Percentiles rank a stretch among this genome's conserved stretches.
Conservation (phyloP, 192 early-diverging fungal genomes). For the Geranomyces variabilis region DNA sequence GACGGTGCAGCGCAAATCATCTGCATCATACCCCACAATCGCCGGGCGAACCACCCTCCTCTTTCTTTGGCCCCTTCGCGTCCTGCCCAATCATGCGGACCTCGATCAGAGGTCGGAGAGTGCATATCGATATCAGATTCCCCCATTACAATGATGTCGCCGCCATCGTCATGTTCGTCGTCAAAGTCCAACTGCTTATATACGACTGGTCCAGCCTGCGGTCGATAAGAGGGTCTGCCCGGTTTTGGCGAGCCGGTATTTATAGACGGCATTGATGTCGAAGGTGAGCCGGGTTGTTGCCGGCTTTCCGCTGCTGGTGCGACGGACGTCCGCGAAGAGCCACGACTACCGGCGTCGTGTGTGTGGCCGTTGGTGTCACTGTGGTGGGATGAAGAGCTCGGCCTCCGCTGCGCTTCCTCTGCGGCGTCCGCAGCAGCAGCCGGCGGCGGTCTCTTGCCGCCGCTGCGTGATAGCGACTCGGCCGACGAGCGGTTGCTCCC, state of each 20-base stretch:
- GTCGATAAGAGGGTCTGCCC: constrained; percentile 6
- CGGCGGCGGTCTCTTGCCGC: background rate
- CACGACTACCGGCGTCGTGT: background rate
- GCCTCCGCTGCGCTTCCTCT: background rate
- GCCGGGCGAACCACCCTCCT: constrained; percentile 13
- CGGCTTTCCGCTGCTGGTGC: background rate
- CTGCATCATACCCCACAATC: constrained; percentile 21
- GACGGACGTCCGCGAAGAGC: background rate
- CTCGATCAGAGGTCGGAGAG: constrained; percentile 7
- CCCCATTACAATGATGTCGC: constrained; percentile 6
- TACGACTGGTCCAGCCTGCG: constrained; percentile 16
- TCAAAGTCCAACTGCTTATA: constrained; percentile 29
- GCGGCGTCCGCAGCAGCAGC: background rate
- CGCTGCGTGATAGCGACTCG: background rate
- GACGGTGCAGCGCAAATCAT: constrained; percentile 21
- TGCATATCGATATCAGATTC: constrained; percentile 25
- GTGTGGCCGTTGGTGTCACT: background rate
- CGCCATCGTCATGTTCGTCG: constrained; percentile 27
- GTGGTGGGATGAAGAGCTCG: background rate
- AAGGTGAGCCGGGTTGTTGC: background rate
- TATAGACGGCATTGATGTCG: background rate
- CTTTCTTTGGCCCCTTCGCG: background rate
- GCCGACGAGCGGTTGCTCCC: background rate
- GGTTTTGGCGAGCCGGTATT: background rate
- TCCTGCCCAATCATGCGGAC: constrained; percentile 10